These are phyloP conservation scores for Moesziomyces parantarcticus DNA, from an alignment of 1,284 basidiomycete species.

Conservation along the genomic window DNA sequence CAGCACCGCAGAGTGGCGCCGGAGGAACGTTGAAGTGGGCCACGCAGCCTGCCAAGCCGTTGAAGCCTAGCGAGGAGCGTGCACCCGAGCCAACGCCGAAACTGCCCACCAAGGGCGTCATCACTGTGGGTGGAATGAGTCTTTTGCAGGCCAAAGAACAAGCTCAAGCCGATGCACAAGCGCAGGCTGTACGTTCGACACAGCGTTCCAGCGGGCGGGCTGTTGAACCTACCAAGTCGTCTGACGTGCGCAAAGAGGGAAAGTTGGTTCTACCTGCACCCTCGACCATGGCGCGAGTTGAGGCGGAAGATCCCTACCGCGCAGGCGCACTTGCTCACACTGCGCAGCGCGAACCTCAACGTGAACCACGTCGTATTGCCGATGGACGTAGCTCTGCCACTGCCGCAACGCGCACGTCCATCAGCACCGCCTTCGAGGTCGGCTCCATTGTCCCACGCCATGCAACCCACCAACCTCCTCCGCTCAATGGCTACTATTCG, in stretches of 20 bases:
- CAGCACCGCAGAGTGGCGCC: neutral
- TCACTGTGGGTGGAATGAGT: conserved; percentile 24
- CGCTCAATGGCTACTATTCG: conserved; percentile 13
- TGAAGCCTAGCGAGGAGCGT: conserved; percentile 1
- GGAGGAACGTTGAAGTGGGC: conserved; percentile 12
- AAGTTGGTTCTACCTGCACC: conserved; percentile 25
- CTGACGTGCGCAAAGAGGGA: neutral
- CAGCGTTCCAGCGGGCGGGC: neutral
- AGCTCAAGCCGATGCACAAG: conserved; percentile 1
- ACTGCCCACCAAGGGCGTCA: conserved; percentile 16
- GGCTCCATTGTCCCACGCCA: conserved; percentile 23
- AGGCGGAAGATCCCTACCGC: conserved; percentile 19
- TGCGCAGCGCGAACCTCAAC: too few relatives aligned
- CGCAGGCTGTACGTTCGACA: neutral
- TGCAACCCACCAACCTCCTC: conserved; percentile 12
- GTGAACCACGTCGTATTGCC: neutral
- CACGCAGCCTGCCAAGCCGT: neutral
- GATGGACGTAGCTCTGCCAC: conserved; percentile 5
- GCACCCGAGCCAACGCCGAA: neutral
- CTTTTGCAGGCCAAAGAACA: conserved; percentile 20
- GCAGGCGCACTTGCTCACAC: neutral
- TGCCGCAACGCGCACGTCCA: neutral
- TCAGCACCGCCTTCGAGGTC: conserved; percentile 26
- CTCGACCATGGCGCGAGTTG: conserved; percentile 4
- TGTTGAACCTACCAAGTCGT: neutral